These are phyloP conservation scores for Monilinia vaccinii-corymbosi DNA, from an alignment of 2,329 filamentous ascomycete genomes.

Conservation along the genomic window DNA sequence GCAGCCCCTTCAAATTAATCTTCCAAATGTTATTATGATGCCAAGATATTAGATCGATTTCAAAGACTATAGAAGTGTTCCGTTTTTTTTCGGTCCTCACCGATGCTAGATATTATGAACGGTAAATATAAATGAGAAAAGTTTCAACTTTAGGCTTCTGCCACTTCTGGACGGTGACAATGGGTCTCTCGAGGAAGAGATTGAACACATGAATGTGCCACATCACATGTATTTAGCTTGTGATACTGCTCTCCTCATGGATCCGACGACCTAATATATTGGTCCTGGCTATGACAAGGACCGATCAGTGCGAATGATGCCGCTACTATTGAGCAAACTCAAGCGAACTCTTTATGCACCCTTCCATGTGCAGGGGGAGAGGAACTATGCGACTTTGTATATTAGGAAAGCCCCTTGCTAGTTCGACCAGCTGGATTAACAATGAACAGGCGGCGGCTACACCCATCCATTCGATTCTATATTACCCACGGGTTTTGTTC, in stretches of 20 bases:
- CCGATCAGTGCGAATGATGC: background rate
- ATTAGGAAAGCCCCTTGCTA: too few relatives aligned
- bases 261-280: background rate
- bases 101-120: background rate
- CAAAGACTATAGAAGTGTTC: slow-evolving; percentile 3
- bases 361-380: too few relatives aligned
- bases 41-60: slow-evolving; percentile 1
- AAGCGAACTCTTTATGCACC: background rate
- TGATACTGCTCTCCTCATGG: background rate
- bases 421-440: too few relatives aligned
- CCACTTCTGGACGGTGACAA: background rate
- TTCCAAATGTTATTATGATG: slow-evolving; percentile 19
- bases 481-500: too few relatives aligned
- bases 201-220: background rate
- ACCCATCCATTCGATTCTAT: too few relatives aligned
- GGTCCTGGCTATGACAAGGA: background rate
- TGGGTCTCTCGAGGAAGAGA: background rate
- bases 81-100: background rate
- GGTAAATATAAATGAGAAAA: background rate
- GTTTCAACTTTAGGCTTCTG: background rate
- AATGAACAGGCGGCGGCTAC: too few relatives aligned
- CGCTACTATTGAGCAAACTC: background rate
- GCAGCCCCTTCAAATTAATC: slow-evolving; percentile 20
- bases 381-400: too few relatives aligned
- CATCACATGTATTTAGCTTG: too few relatives aligned